Evolutionary conservation across 805 yeast genomes (phyloP).

Genomic region (Metschnikowia similis): DNA sequence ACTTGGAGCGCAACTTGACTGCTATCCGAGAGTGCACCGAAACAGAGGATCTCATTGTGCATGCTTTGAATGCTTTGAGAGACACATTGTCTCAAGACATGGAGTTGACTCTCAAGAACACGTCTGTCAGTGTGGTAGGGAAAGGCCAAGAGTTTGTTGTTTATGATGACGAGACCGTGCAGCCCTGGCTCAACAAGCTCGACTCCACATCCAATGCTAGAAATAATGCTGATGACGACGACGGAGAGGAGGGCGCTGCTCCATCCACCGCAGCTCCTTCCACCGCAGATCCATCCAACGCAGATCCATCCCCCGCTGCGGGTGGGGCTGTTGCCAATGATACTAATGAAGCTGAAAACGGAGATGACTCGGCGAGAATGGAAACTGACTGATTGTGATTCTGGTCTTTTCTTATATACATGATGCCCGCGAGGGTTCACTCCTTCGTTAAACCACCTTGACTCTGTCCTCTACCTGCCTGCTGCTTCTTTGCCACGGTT

Average conservation of each 20-base stretch:
- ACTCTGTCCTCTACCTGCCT: constrained; percentile 1
- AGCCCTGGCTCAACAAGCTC: constrained; percentile 73
- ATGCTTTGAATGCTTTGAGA: constrained; percentile 85
- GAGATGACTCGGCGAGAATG: constrained; percentile 30
- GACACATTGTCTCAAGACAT: constrained; percentile 94
- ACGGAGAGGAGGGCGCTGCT: constrained; percentile 20
- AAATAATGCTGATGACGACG: constrained; percentile 40
- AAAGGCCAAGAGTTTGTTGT: constrained; percentile 66
- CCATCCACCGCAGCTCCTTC: constrained; percentile 13
- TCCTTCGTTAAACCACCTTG: background rate
- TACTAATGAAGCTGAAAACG: constrained; percentile 7
- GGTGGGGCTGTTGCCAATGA: constrained; percentile 15
- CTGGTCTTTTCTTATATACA: background rate
- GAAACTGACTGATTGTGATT: constrained; percentile 32
- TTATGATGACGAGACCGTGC: constrained; percentile 84
- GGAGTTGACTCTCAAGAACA: constrained; percentile 77
- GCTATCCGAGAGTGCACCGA: constrained; percentile 54
- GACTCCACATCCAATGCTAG: constrained; percentile 62
- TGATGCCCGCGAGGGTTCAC: background rate
- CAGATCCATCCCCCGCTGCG: constrained; percentile 13
- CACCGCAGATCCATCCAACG: constrained; percentile 13
- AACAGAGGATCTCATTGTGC: constrained; percentile 72
- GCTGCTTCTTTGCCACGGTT: constrained; percentile 36
- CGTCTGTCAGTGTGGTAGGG: constrained; percentile 93
- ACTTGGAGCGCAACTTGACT: constrained; percentile 81